Evolutionary conservation across 129 eudicot species (phyloP).

Genomic region (Helianthus tuberosus): DNA sequence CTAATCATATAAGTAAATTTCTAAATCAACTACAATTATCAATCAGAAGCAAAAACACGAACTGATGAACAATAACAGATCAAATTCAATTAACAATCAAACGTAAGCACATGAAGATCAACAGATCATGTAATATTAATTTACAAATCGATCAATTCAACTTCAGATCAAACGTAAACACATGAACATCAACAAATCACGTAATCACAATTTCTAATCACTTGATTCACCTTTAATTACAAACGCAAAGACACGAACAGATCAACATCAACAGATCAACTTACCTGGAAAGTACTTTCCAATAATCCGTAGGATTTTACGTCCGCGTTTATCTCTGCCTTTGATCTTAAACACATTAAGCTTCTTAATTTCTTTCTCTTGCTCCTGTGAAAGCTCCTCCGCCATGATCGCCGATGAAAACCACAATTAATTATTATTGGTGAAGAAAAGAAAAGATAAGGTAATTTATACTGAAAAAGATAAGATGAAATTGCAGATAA

Average conservation of each 20-base stretch:
- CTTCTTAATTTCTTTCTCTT: conserved; percentile 36
- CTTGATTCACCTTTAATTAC: neutral
- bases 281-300: conserved; percentile 72
- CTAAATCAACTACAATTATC: too few relatives aligned
- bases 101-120: too few relatives aligned
- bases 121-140: too few relatives aligned
- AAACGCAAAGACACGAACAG: too few relatives aligned
- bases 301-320: conserved; percentile 47
- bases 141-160: too few relatives aligned
- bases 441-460: neutral
- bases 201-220: neutral
- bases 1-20: too few relatives aligned
- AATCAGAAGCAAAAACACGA: too few relatives aligned
- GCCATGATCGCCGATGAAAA: conserved; percentile 22
- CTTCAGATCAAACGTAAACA: neutral
- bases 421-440: conserved; percentile 1
- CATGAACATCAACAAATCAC: neutral
- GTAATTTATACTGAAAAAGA: conserved; percentile 18
- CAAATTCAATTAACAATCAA: too few relatives aligned
- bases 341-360: conserved; percentile 58
- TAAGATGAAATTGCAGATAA: conserved; percentile 14
- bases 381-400: conserved; percentile 27
- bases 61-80: too few relatives aligned
- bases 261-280: neutral
- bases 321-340: conserved; percentile 64